Evolutionary conservation across 257 asterid species (phyloP), one percentile per base, ranked within the genome.

Genomic region (Penstemon newberryi): DNA sequence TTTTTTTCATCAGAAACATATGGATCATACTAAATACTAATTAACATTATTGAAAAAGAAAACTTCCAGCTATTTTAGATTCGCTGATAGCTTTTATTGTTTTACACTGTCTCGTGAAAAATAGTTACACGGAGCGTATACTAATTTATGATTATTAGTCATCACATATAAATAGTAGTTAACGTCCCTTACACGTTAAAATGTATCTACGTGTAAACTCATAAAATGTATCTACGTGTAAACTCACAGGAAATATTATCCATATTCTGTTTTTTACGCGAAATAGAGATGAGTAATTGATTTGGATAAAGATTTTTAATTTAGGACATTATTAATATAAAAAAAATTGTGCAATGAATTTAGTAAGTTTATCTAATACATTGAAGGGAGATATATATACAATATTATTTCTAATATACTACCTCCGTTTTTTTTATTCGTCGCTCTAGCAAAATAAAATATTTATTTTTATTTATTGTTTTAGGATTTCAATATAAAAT

Each of bases 181-280:
- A 63, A 60, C 80, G 70, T 86, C 55, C 63, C 80, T 78, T 73
- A 68, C 65, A 86, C 84, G 83, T 76, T 71, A 46, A 7, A 72
- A 49, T 43, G 15, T 70, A 41, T 65, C 69, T 70, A 73, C 77
- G 79, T 68, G 81, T 72, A 40, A 61, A 60, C 50, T 15, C 60
- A 33, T 37, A 5, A 39, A 58, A 49, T 43, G 15, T 70, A 42
- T 65, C 70, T 70, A 73, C 78, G 78, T 68, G 80, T 72, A 37
- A 61, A 60, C 50, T 25, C 60, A 33, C 46, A 55, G 45, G 44
- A 61, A 58, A 40, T 58, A 45, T 55, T 19, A 18, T 39, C 53
- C 46, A 15, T 33, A 33, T 13, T 4, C 9, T 5, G 3, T 68
- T 60, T 63, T 56, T 56, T 57, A 64, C 72, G 61, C 65, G 79